Evolutionary conservation across 805 yeast genomes (phyloP).

Genomic region (Candida anglica): DNA sequence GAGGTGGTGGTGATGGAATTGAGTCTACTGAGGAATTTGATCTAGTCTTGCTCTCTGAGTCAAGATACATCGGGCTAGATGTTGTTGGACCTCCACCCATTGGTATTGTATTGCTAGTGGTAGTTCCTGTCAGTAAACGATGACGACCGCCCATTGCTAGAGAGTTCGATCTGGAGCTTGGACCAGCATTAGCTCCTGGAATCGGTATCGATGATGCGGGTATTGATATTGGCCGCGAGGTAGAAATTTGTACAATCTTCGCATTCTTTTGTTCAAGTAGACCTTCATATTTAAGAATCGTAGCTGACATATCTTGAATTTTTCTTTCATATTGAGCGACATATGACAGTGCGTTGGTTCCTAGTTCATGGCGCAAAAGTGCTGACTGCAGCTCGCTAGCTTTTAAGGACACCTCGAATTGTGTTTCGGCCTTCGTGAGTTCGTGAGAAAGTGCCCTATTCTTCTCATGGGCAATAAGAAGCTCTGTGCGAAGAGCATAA

Average conservation of each 20-base stretch:
- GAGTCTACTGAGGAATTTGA: conserved; percentile 10
- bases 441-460: conserved; percentile 15
- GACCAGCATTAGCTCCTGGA: neutral
- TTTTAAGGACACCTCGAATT: conserved; percentile 12
- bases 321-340: conserved; percentile 28
- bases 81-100: neutral
- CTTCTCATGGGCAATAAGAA: conserved; percentile 14
- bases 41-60: conserved; percentile 1
- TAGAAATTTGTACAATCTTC: conserved; percentile 28
- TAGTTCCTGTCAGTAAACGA: too few relatives aligned
- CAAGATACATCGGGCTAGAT: too few relatives aligned
- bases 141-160: too few relatives aligned
- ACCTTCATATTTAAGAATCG: conserved; percentile 28
- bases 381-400: conserved; percentile 18
- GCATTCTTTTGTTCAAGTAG: conserved; percentile 34
- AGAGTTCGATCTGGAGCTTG: neutral
- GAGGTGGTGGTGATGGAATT: conserved; percentile 4
- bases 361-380: conserved; percentile 21
- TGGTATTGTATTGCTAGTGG: neutral
- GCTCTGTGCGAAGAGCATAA: conserved; percentile 13
- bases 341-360: conserved; percentile 18
- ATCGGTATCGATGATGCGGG: conserved; percentile 11
- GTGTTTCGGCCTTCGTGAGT: conserved; percentile 10
- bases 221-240: conserved; percentile 36
- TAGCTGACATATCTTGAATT: conserved; percentile 28